These are phyloP conservation scores for Saccharomyces jurei DNA, from an alignment of 805 yeast genomes.

Conservation along the genomic window DNA sequence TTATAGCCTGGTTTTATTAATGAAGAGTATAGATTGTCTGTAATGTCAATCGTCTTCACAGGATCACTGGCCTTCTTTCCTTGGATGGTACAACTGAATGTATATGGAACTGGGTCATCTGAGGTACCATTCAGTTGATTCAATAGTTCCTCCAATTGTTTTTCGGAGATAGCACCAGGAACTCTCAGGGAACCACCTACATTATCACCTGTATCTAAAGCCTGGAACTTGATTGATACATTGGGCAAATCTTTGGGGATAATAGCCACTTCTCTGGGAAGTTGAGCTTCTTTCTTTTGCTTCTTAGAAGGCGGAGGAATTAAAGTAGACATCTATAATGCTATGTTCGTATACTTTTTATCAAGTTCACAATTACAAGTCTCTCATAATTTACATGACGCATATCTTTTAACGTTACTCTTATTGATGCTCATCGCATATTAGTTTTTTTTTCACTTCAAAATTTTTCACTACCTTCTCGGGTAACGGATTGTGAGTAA, in stretches of 20 bases:
- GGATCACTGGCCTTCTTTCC: conserved; percentile 36
- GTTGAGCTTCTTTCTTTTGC: conserved; percentile 76
- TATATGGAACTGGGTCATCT: conserved; percentile 86
- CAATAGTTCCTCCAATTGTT: conserved; percentile 79
- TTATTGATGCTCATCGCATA: background rate
- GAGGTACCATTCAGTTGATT: conserved; percentile 64
- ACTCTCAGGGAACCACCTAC: conserved; percentile 82
- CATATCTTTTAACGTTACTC: background rate
- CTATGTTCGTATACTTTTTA: background rate
- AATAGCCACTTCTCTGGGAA: conserved; percentile 63
- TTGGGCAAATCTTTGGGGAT: conserved; percentile 76
- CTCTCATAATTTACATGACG: background rate
- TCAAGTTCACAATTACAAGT: background rate
- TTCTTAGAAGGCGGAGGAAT: conserved; percentile 91
- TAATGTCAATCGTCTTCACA: conserved; percentile 51
- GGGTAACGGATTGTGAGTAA: background rate
- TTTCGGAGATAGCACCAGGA: conserved; percentile 79
- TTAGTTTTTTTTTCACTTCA: background rate
- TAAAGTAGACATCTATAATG: conserved; percentile 67
- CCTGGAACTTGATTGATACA: conserved; percentile 82
- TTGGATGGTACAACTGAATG: conserved; percentile 59
- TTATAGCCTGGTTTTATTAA: conserved; percentile 79
- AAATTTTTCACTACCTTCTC: background rate
- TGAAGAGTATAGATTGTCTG: conserved; percentile 67
- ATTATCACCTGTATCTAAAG: conserved; percentile 84